Conservation (phyloP, 2,329 filamentous ascomycete species). For the Daldinia sp. region DNA sequence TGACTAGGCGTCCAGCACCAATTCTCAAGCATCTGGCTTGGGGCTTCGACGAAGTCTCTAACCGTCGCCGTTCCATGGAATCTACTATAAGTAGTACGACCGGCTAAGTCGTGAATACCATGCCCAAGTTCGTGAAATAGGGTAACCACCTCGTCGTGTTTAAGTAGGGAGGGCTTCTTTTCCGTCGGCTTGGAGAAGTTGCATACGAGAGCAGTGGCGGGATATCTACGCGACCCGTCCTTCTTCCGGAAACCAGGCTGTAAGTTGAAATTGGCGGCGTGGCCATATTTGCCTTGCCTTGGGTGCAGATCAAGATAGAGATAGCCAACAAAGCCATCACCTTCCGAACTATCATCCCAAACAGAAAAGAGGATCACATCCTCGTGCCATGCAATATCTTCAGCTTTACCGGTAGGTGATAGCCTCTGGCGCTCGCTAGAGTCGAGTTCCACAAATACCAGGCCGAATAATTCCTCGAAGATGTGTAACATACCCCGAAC, state of each 20-base stretch:
- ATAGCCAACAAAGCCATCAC: slow-evolving; percentile 79
- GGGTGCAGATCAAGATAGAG: slow-evolving; percentile 85
- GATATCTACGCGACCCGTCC: slow-evolving; percentile 76
- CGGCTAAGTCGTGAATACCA: slow-evolving; percentile 74
- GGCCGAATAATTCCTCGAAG: slow-evolving; percentile 82
- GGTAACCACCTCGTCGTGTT: slow-evolving; percentile 84
- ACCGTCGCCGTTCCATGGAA: slow-evolving; percentile 74
- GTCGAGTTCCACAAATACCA: slow-evolving; percentile 78
- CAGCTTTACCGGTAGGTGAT: slow-evolving; percentile 71
- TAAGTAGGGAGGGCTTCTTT: slow-evolving; percentile 79
- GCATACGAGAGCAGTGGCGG: slow-evolving; percentile 81
- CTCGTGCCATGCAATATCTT: slow-evolving; percentile 81
- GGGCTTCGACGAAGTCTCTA: slow-evolving; percentile 75
- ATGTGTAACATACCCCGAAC: slow-evolving; percentile 82
- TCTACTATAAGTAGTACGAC: slow-evolving; percentile 67
- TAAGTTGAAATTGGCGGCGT: slow-evolving; percentile 85
- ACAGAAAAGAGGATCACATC: slow-evolving; percentile 86
- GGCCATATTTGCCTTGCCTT: slow-evolving; percentile 82
- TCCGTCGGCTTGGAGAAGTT: slow-evolving; percentile 84
- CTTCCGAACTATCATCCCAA: slow-evolving; percentile 78
- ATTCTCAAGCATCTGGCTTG: slow-evolving; percentile 78
- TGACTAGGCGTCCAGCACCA: slow-evolving; percentile 77
- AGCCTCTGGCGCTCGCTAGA: slow-evolving; percentile 70
- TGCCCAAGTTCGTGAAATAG: slow-evolving; percentile 82
- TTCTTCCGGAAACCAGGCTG: slow-evolving; percentile 74